These are phyloP conservation scores for Mucor indicus DNA, from an alignment of 371 early-diverging fungal genomes.

Conservation along the genomic window DNA sequence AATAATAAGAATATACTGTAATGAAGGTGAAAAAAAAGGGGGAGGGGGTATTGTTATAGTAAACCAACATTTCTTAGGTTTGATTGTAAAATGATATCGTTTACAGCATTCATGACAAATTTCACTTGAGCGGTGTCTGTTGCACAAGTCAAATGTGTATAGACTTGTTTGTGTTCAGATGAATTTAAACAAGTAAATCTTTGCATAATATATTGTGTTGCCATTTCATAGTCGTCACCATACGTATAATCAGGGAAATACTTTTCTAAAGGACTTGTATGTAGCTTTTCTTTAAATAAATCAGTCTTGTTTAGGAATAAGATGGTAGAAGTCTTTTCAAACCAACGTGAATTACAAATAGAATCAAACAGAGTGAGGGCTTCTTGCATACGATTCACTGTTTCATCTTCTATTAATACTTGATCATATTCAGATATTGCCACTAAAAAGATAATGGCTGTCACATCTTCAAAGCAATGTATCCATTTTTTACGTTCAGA, in stretches of 20 bases:
- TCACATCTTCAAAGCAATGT: conserved; percentile 94
- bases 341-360: conserved; percentile 95
- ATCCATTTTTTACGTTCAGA: conserved; percentile 95
- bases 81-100: conserved; percentile 63
- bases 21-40: not conserved
- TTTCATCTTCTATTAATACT: conserved; percentile 93
- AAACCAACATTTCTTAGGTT: conserved; percentile 56
- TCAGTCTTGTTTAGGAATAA: conserved; percentile 98
- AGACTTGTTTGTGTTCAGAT: conserved; percentile 67
- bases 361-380: conserved; percentile 94
- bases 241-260: conserved; percentile 82
- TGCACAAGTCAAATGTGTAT: conserved; percentile 91
- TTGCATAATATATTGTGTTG: conserved; percentile 42
- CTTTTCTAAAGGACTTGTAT: conserved; percentile 68
- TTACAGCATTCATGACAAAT: conserved; percentile 63
- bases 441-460: conserved; percentile 92
- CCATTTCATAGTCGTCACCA: conserved; percentile 15
- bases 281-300: conserved; percentile 88
- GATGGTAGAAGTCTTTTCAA: conserved; percentile 90
- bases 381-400: conserved; percentile 96
- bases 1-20: not conserved
- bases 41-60: conserved; percentile 26
- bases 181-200: conserved; percentile 72
- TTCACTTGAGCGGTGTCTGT: conserved; percentile 84
- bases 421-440: conserved; percentile 96